Base-by-base conservation (phyloP, 2,329 filamentous ascomycete genomes). In the Colletotrichum acutatum region DNA sequence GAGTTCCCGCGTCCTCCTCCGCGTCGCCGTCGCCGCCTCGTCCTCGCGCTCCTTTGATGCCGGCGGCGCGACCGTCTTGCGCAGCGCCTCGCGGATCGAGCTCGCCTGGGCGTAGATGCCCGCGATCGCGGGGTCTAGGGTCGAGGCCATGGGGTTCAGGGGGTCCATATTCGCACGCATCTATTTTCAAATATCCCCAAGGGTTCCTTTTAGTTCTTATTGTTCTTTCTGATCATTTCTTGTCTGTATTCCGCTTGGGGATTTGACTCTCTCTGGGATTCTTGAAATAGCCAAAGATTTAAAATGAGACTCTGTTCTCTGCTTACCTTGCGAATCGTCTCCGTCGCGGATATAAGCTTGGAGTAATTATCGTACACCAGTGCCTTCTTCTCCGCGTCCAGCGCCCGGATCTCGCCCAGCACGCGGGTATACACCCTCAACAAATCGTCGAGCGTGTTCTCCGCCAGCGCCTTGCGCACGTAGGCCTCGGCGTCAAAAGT, bases 351-450 rank as follows among this genome's bases (percentile, higher is more conserved):
- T 76, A 99, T 98, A 76, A 99, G 85, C 84, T 98, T 98, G 77
- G 93, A 97, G 83, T 98, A 99, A 81, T 99, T 99, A 82, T 99
- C 96, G 82, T 99, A 99, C 5, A 99, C 97, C 74, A 99, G 85
- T 1, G 96, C 95, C 84, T 99, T 99, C 82, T 97, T 93, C 87
- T 99, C 97, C 28, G 96, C 96, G 79, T 98, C 97, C 22, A 99
- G 87, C 2, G 94, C 95, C 49, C 95, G 86, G 60, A 98, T 96
- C 84, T 98, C 96, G 76, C 91, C 89, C 76, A 96, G 83, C 11
- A 96, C 86, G 26, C 90, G 88, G 59, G 92, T 91, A 80, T 97
- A 95, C 1, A 92, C 86, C 66, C 87, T 87, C 78, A 97, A 80
- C 66, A 97, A 84, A 67, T 93, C 92, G 78, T 92, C 90, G 42